A percentile compares a stretch with the other conserved stretches of the same genome.
These are phyloP conservation scores for Alternaria tenuissima DNA, from an alignment of 2,329 filamentous ascomycete species.

Conservation along the genomic window DNA sequence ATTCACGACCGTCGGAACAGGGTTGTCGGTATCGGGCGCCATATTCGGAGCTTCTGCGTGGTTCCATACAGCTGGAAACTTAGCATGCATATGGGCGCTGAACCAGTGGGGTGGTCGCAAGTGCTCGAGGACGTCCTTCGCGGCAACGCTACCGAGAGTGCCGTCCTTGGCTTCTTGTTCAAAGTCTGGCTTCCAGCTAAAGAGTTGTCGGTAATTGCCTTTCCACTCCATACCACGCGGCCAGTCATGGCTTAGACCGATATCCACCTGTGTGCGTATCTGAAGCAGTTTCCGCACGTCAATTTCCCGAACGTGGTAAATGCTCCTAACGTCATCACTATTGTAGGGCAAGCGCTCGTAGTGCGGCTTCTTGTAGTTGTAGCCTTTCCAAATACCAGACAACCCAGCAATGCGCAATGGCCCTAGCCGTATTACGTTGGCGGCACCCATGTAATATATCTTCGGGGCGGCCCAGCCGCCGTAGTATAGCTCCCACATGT, in stretches of 20 bases:
- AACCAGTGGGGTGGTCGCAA: constrained; percentile 90
- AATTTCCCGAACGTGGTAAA: constrained; percentile 89
- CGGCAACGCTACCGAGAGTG: constrained; percentile 80
- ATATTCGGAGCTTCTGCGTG: constrained; percentile 63
- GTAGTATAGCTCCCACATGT: constrained; percentile 92
- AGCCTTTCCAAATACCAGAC: constrained; percentile 94
- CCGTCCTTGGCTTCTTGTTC: constrained; percentile 77
- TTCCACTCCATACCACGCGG: constrained; percentile 81
- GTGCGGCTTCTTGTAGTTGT: constrained; percentile 84
- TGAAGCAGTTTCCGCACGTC: constrained; percentile 91
- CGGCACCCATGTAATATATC: constrained; percentile 95
- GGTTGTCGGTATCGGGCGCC: constrained; percentile 5
- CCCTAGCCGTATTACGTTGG: constrained; percentile 85
- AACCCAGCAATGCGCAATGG: constrained; percentile 87
- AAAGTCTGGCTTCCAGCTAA: constrained; percentile 77
- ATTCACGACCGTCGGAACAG: constrained; percentile 56
- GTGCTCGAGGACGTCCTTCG: constrained; percentile 79
- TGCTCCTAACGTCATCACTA: constrained; percentile 75
- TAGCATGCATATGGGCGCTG: constrained; percentile 86
- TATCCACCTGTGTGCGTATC: constrained; percentile 84
- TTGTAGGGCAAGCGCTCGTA: constrained; percentile 87
- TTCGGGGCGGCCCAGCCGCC: constrained; percentile 97
- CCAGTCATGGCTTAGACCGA: constrained; percentile 97
- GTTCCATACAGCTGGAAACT: constrained; percentile 73
- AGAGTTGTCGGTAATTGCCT: constrained; percentile 74